Base-by-base conservation (phyloP, 2,329 filamentous ascomycete species). In the Penicillium sp. region DNA sequence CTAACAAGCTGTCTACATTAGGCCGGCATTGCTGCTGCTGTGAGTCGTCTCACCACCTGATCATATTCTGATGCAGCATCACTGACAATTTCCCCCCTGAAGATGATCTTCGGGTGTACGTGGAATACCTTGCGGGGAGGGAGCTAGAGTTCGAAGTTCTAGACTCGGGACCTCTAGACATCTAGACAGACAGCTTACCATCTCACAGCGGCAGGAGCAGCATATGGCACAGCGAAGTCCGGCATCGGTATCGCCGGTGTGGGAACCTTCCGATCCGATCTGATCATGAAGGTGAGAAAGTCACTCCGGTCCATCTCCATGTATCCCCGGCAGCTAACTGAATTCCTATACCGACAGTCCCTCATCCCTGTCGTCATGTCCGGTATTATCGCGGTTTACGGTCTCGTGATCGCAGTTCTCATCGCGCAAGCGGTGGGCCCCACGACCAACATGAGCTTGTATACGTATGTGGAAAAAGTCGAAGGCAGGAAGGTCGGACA, bases 321-420 rank as follows among this genome's bases (percentile, higher is more conserved):
- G 10, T 16, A 27, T 6, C 16, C 16, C 40, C 8, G n/a, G 27
- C 55, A 32, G 51, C 65, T 70, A 55, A 71, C 58, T 9, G n/a
- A 27, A 31, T 46, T 43, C 21, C 39, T 56, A 9, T 56, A 9
- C 29, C 36, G 50, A 49, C 59, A 80, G 78, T 80, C 78, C 32
- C 69, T 81, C 43, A 79, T 81, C 49, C 78, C 78, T 29, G 78
- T 81, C 49, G 77, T 99, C 81, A 99, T 99, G 94, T 96, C 94
- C 67, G 94, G 94, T 85, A 99, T 99, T 73, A 91, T 99, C 70
- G 94, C 94, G 55, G 94, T 99, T 64, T 99, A 99, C 79, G 91
- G 92, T 48, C 89, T 99, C 66, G 94, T 99, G 69, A 92, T 99
- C 65, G 90, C 93, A 16, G 94, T 99, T 70, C 85, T 99, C 65